Base-by-base conservation (phyloP, 2,329 filamentous ascomycete genomes). In the Zymoseptoria ardabiliae region DNA sequence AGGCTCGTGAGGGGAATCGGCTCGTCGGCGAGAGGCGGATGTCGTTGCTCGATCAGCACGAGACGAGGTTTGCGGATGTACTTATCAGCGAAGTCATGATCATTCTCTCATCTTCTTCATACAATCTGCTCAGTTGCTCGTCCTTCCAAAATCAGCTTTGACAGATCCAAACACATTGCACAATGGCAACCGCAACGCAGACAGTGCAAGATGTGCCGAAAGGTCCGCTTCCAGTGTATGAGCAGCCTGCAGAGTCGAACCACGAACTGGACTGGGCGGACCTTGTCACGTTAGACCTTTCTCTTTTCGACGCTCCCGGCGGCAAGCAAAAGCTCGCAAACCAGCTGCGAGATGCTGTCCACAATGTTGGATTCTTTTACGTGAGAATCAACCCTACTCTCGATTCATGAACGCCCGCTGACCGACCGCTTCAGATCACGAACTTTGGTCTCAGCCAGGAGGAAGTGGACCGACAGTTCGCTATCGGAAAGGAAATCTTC, bases 391-490 rank as follows among this genome's bases (percentile, higher is more conserved):
- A 5, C 3, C 19, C 10, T n/a, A 21, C 11, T 2, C 6, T 19
- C 3, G 1, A 23, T 13, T 8, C 17, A 11, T 41, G 35, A 41
- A 41, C 5, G 35, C 35, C 20, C 9, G 3, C 50, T 13, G 23
- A 60, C 55, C 57, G 54, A 57, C 58, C 59, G 53, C 56, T 54
- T 19, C 50, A 66, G 58, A 65, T 67, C 20, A 81, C 80, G 60
- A 85, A 86, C 71, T 86, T 82, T 61, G 83, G 83, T 30, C 76
- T 87, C n/a, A 74, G 72, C 0, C 82, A 86, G 68, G 82, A 85
- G 53, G 75, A 84, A 67, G 78, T 87, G 1, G 79, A 86, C 63
- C 74, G 76, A 5, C 84, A 87, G 63, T 87, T 86, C 62, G 82
- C 83, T 11, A 77, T 87, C 2, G 84, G 80, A 1, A 82, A 82